Base-by-base conservation (phyloP, 352 stramenopile species). In the Aphanomyces euteiches region DNA sequence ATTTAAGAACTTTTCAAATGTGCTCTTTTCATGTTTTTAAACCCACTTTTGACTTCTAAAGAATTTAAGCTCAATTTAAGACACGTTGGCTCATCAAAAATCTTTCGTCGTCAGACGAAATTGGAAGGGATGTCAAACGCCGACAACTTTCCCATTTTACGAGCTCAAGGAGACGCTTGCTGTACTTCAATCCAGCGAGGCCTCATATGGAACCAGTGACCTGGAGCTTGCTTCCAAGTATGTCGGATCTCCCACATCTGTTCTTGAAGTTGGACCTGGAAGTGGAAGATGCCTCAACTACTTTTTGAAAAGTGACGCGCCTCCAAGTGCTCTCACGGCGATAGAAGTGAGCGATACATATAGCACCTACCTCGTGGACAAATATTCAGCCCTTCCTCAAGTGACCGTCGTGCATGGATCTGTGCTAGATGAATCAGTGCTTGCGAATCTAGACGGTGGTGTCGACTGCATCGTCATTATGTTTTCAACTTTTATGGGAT, bases 261-360 rank as follows among this genome's bases (percentile, higher is more conserved):
- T n/a, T 19, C 45, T 53, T 15, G 45, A 53, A 53, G 45, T 53
- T 53, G 45, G 45, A n/a, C 45, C 45, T 53, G 45, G 45, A 53
- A n/a, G 13, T 15, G 45, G 45, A n/a, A 15, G 45, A 53, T 53
- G 45, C 45, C 45, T 53, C 45, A 2, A 53, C 45, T 53, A 53
- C 45, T 53, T 53, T 19, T 53, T 53, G 45, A 15, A 53, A 53
- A 15, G 13, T 15, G 45, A 53, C n/a, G 13, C 45, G n/a, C 13
- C 45, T 1, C 45, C 45, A n/a, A n/a, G n/a, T n/a, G 45, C n/a
- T 2, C 13, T 53, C n/a, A n/a, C 2, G 13, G 45, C n/a, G n/a
- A 19, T 58, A n/a, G n/a, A 58, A 58, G 50, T 53, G 28, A 58
- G 50, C n/a, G 8, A n/a, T 58, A 34, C 37, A n/a, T 58, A 38